Base-by-base conservation (phyloP, 2,329 filamentous ascomycete genomes). In the Alternaria panax region DNA sequence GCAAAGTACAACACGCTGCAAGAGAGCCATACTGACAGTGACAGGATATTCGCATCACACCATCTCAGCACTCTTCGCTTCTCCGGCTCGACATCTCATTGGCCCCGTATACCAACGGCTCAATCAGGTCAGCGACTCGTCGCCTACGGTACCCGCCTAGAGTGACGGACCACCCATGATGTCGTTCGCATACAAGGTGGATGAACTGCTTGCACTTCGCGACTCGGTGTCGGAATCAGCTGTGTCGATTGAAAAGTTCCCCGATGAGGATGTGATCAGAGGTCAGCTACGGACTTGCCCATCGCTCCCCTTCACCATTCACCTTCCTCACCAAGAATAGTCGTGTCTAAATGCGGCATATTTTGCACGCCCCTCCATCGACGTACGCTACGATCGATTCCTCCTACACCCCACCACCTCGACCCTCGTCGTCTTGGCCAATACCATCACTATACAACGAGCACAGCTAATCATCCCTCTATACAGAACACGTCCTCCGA, bases 201-300 rank as follows among this genome's bases (percentile, higher is more conserved):
- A 79, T 55, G 77, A 80, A 65, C 68, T 80, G 9, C 73, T 80
- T 34, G 78, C 78, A 43, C 68, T 80, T 34, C 69, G 78, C 43
- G 75, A 77, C 57, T 80, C 78, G 1, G 76, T 78, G 3, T 79
- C 78, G 8, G 78, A 80, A 63, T 79, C 78, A 28, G 75, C 78
- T 11, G 77, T 80, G 27, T 80, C 78, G 14, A 69, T 80, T 25
- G 78, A 80, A 48, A 78, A 73, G 60, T 80, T 80, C 54, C 72
- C 72, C 16, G 74, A 79, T 54, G 78, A 80, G 64, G 77, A 80
- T 54, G 76, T 74, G 18, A 78, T 80, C 67, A 80, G 78, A 74
- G 78, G 78, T 79, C 53, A 69, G 78, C 70, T 25, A 56, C 48
- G 40, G 30, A 8, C 42, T 36, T 47, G 38, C 50, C 54, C 50